Conservation (phyloP, 495 filamentous ascomycete genomes). For the Letharia lupina region DNA sequence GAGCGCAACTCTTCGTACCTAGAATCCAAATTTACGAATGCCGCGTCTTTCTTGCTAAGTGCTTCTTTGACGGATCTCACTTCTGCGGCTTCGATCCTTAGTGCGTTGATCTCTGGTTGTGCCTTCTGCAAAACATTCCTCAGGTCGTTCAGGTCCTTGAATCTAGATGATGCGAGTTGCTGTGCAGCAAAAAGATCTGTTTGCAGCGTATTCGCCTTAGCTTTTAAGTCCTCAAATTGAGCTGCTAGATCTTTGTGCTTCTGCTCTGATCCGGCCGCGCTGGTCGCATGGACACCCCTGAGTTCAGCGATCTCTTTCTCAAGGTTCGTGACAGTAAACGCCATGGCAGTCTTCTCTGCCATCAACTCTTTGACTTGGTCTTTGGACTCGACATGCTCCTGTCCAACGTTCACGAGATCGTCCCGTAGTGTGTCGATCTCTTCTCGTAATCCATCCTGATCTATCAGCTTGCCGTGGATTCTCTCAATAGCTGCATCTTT, state of each 20-base stretch:
- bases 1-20: slow-evolving; percentile 70
- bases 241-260: slow-evolving; percentile 50
- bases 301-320: slow-evolving; percentile 56
- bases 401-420: slow-evolving; percentile 62
- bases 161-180: slow-evolving; percentile 74
- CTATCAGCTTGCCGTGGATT: slow-evolving; percentile 56
- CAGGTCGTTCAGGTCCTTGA: slow-evolving; percentile 77
- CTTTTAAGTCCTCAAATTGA: slow-evolving; percentile 69
- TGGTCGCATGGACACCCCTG: slow-evolving; percentile 43
- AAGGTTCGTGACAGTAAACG: slow-evolving; percentile 55
- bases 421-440: slow-evolving; percentile 81
- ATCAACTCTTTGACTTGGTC: slow-evolving; percentile 62
- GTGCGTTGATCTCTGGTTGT: slow-evolving; percentile 70
- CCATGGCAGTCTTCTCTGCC: slow-evolving; percentile 51
- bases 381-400: slow-evolving; percentile 76
- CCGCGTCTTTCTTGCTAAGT: slow-evolving; percentile 54
- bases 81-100: slow-evolving; percentile 66
- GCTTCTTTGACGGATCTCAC: slow-evolving; percentile 65
- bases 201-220: slow-evolving; percentile 59
- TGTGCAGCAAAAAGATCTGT: slow-evolving; percentile 81
- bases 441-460: slow-evolving; percentile 72
- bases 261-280: slow-evolving; percentile 44
- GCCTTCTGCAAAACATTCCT: slow-evolving; percentile 70
- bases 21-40: slow-evolving; percentile 66
- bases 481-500: slow-evolving; percentile 64